phyloP scores from a whole-genome alignment of 2,329 filamentous ascomycete species.

The Lasiodiplodia citricola region DNA sequence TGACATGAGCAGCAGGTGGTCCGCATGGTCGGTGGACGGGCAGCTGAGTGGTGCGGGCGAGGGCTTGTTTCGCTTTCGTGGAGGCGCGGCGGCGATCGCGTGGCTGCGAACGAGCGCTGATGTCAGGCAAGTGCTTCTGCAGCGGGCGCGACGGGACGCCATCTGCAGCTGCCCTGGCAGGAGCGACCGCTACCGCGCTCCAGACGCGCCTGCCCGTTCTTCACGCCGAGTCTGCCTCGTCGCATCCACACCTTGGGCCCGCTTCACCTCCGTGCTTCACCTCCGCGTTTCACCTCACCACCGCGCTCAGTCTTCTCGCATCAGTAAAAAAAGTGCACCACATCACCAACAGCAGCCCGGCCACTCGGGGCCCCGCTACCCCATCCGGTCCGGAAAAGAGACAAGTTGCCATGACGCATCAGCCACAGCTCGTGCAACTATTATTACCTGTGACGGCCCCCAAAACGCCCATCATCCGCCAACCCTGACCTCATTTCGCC shows the following conservation, averaged over 20 bases:
- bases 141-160: slow-evolving; percentile 1
- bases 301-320: no score
- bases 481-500: neutral
- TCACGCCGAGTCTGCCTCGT: slow-evolving; percentile 8
- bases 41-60: slow-evolving; percentile 16
- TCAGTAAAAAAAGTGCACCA: neutral
- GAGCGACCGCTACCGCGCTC: neutral
- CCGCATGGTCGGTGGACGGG: neutral
- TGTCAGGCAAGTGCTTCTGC: slow-evolving; percentile 17
- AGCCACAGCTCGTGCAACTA: slow-evolving; percentile 6
- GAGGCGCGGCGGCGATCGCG: slow-evolving; percentile 13
- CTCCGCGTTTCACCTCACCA: neutral
- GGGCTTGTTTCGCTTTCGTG: neutral
- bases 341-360: slow-evolving; percentile 5
- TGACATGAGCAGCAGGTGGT: slow-evolving; percentile 21
- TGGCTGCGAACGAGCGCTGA: slow-evolving; percentile 9
- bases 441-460: slow-evolving; percentile 16
- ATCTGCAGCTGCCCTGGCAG: neutral
- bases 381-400: neutral
- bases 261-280: neutral
- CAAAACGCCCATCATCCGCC: slow-evolving; percentile 14
- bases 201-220: no score
- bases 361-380: neutral
- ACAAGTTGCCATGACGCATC: neutral
- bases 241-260: neutral